Evolutionary conservation across 2,329 filamentous ascomycete genomes (phyloP).

Genomic region (Colletotrichum orchidophilum): DNA sequence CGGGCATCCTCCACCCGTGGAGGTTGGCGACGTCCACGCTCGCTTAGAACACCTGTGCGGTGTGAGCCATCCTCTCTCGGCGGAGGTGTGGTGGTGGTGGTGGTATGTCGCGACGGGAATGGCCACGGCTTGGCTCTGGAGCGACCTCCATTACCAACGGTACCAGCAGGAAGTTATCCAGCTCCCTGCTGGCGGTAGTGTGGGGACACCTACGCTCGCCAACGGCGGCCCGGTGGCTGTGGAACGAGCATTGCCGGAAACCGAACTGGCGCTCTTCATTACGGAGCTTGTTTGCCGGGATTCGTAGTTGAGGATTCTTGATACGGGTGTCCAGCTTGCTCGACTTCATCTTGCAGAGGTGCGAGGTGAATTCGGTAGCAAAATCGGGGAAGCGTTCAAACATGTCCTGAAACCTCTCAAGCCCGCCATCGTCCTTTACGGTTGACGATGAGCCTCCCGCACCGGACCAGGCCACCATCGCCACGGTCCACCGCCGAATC

Average conservation of each 20-base stretch:
- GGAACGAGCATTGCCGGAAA: conserved; percentile 70
- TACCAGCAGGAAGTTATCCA: conserved; percentile 35
- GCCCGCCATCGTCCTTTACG: conserved; percentile 30
- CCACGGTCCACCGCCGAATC: conserved; percentile 67
- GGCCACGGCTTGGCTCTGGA: background rate
- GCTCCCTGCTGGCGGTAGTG: conserved; percentile 30
- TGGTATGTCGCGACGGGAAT: conserved; percentile 1
- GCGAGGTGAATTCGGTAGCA: conserved; percentile 58
- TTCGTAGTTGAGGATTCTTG: conserved; percentile 69
- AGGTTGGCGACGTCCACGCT: background rate
- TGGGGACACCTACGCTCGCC: conserved; percentile 65
- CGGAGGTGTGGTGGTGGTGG: conserved; percentile 5
- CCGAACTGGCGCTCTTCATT: conserved; percentile 67
- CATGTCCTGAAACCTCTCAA: conserved; percentile 51
- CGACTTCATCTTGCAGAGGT: conserved; percentile 61
- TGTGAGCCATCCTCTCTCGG: background rate
- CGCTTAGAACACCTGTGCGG: conserved; percentile 10
- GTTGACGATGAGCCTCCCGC: conserved; percentile 43
- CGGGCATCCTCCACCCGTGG: background rate
- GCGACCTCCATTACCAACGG: conserved; percentile 32
- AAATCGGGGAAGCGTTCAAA: conserved; percentile 58
- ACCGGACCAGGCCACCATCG: conserved; percentile 68
- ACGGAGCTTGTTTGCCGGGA: conserved; percentile 63
- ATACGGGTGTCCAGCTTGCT: conserved; percentile 61
- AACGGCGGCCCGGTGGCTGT: conserved; percentile 64